Evolutionary conservation across 495 filamentous ascomycete species (phyloP), one percentile per base, ranked within the genome.

Genomic region (Penicillium cataractarum): DNA sequence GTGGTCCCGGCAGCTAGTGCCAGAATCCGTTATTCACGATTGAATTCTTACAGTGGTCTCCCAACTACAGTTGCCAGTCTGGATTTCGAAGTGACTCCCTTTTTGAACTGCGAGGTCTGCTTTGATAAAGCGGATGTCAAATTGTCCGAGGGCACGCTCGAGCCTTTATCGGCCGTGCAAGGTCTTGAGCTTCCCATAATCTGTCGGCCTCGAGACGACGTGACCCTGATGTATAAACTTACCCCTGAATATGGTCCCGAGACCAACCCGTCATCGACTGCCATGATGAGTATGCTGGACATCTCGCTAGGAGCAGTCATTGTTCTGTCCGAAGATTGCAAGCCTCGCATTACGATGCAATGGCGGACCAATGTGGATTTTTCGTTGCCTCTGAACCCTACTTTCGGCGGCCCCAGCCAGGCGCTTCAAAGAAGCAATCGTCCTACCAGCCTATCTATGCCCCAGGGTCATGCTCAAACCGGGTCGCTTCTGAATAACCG

Each of bases 301-400:
- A 90, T 97, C 50, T 82, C 81, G 15, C 83, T 97, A 44, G 80
- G 80, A 42, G 90, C 90, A 10, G 81, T 78, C 31, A 89, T 89
- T 15, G 78, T 87, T 31, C 72, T 94, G 26, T 86, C 82, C 2
- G 74, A 86, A 21, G 76, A 82, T 22, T 96, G 91, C 69, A 80
- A 82, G n/a, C 92, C 93, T 9, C 79, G 78, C 26, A 87, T 98
- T 54, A 74, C 78, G 40, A 93, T 97, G 85, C 80, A 86, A 40
- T 97, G 93, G 94, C 86, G 81, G 40, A 91, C 91, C 15, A 84
- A 85, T 35, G 83, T 97, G 39, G 93, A 97, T 70, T 96, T 97
- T 70, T 91, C 91, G 2, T 80, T 88, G 55, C 85, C 90, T 7
- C 80, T 76, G 72, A 88, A 77, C 66, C 84, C 77, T 79, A 80